Conservation (phyloP, 805 yeast species). For the Metschnikowia dekortorum region DNA sequence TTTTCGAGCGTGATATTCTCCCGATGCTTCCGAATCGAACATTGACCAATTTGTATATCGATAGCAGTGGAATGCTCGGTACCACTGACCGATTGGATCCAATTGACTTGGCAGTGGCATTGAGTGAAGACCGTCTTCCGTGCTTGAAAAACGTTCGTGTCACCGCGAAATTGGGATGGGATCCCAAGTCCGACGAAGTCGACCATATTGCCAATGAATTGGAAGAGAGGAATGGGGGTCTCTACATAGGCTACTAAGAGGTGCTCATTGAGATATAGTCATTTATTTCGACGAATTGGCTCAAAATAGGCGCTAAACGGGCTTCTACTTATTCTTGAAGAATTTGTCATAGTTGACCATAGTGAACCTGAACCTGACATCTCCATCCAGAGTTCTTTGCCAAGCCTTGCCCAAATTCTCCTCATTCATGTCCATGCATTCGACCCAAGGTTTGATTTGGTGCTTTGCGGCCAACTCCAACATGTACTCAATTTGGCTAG, state of each 20-base stretch:
- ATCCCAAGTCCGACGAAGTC: slow-evolving; percentile 42
- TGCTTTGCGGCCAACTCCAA: slow-evolving; percentile 8
- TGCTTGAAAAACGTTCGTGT: slow-evolving; percentile 57
- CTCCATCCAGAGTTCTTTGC: slow-evolving; percentile 8
- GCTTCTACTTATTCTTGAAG: not conserved
- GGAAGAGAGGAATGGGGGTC: slow-evolving; percentile 74
- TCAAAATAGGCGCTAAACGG: too few species aligned
- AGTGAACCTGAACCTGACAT: slow-evolving; percentile 9
- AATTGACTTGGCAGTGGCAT: slow-evolving; percentile 80
- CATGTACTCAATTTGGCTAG: slow-evolving; percentile 8
- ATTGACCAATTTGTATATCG: slow-evolving; percentile 60
- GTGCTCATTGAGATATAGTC: not conserved
- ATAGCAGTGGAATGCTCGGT: slow-evolving; percentile 84
- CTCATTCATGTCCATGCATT: slow-evolving; percentile 9
- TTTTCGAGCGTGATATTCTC: slow-evolving; percentile 33
- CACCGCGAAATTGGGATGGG: slow-evolving; percentile 85
- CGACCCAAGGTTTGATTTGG: slow-evolving; percentile 11
- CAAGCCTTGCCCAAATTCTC: slow-evolving; percentile 8
- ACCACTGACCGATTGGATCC: slow-evolving; percentile 81
- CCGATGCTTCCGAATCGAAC: slow-evolving; percentile 35
- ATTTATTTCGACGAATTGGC: not conserved
- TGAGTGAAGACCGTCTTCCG: slow-evolving; percentile 75
- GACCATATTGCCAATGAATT: slow-evolving; percentile 56
- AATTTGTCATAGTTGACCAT: slow-evolving; percentile 9
- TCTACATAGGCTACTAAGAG: slow-evolving; percentile 44